phyloP scores from a whole-genome alignment of 73 alveolate genomes.

The Tetrahymena thermophila region DNA sequence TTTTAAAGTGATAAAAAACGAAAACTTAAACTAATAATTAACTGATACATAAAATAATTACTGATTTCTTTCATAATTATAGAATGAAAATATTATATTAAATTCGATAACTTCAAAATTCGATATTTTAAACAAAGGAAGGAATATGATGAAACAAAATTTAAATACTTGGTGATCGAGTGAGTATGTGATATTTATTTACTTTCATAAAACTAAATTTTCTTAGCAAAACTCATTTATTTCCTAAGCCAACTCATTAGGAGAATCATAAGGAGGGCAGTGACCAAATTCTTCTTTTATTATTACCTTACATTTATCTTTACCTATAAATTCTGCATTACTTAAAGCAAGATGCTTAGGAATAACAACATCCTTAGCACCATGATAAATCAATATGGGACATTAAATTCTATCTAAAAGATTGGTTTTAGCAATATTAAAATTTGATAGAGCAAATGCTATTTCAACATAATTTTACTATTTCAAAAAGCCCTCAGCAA shows the following conservation, averaged over 20 bases:
- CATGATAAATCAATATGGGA: neutral
- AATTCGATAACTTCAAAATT: too few species aligned
- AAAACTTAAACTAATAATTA: too few species aligned
- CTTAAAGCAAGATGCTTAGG: neutral
- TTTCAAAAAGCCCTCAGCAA: neutral
- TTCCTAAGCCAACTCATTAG: neutral
- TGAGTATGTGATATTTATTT: too few species aligned
- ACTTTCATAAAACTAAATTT: neutral
- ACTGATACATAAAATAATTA: too few species aligned
- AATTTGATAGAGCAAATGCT: neutral
- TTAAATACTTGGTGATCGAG: neutral
- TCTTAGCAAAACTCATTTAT: neutral
- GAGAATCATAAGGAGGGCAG: neutral
- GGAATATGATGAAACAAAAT: too few species aligned
- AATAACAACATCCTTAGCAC: neutral
- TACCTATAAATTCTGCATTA: neutral
- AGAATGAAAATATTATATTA: too few species aligned
- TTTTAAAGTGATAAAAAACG: too few species aligned
- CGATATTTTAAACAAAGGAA: too few species aligned
- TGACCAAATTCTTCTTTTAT: neutral
- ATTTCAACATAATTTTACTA: neutral
- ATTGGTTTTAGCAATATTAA: neutral
- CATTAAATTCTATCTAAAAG: neutral
- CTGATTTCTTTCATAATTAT: too few species aligned
- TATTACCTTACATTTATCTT: neutral